phyloP scores from a whole-genome alignment of 2,329 filamentous ascomycete species.

The Decorospora gaudefroyi region DNA sequence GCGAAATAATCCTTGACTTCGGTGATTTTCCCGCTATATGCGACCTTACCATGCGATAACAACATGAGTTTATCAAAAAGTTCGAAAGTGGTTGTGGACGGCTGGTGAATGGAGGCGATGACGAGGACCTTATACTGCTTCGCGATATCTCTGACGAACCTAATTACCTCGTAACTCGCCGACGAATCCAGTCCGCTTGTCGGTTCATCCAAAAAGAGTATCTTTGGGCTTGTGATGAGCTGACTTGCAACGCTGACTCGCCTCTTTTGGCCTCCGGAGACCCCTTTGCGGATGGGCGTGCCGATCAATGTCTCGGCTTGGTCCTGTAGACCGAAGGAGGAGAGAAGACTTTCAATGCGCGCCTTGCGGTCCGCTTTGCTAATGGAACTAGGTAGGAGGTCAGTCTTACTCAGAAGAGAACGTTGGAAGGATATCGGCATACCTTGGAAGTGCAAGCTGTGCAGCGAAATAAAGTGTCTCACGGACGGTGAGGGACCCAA shows the following conservation, averaged over 20 bases:
- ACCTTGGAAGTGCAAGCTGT: conserved; percentile 62
- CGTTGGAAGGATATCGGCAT: neutral
- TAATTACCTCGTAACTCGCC: conserved; percentile 75
- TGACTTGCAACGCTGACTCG: conserved; percentile 79
- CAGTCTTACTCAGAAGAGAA: conserved; percentile 5
- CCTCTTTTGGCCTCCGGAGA: conserved; percentile 84
- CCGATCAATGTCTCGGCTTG: conserved; percentile 76
- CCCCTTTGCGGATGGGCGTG: conserved; percentile 79
- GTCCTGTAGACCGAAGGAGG: conserved; percentile 71
- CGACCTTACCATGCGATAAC: conserved; percentile 70
- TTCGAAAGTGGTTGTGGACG: conserved; percentile 76
- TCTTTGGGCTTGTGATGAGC: conserved; percentile 77
- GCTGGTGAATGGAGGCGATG: conserved; percentile 83
- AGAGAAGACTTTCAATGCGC: conserved; percentile 68
- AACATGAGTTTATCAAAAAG: conserved; percentile 80
- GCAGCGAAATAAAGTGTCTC: conserved; percentile 82
- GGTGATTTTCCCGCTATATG: conserved; percentile 70
- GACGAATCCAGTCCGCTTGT: conserved; percentile 83
- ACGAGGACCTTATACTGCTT: conserved; percentile 72
- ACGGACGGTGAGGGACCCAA: conserved; percentile 76
- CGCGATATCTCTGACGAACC: conserved; percentile 69
- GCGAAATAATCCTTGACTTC: conserved; percentile 67
- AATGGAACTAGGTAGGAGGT: conserved; percentile 48
- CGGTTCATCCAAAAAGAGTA: conserved; percentile 82
- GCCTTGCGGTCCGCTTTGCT: conserved; percentile 62